Evolutionary conservation across 331 rosid genomes (phyloP), one percentile per base, ranked within the genome.

Genomic region (Ulmus americana): DNA sequence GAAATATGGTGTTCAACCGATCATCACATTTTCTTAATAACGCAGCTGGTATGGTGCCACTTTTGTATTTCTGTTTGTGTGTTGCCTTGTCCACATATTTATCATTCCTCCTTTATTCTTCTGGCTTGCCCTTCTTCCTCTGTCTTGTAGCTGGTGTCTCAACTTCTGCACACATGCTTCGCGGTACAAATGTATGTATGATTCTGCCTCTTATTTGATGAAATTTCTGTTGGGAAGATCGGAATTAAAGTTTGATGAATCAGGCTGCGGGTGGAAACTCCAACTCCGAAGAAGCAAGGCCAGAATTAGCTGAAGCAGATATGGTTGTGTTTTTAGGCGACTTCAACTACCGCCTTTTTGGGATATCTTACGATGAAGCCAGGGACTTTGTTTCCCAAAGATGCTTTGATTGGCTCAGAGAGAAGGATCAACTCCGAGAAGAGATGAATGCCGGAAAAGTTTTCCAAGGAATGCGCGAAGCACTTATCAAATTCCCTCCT

Each of bases 381-480:
- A 83, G 99, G 77, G 99, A 94, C 80, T 90, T 94, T 51, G 99
- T 94, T 81, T 94, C 97, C 50, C 99, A 94, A 83, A 90, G 99
- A 78, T 85, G 99, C 90, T 94, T 94, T 70, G 97, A 94, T 71
- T 94, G 99, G 99, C 99, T 94, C 39, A 90, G 99, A 78, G 99
- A 87, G 81, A 94, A 90, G 80, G 97, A 94, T 79, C 99, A 94
- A 72, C 99, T 94, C 58, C 84, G 99, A 74, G 97, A 83, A 7
- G 99, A 94, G 86, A 94, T 94, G 96, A 82, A 87, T 79, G 77
- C 79, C 61, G 99, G 96, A 22, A 94, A 78, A 82, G 96, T 90
- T 79, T 94, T 94, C 73, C 99, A 87, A 75, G 99, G 99, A 80
- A 94, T 94, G 99, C 88, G 96, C 28, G 97, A 94, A 80, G 99